These are phyloP conservation scores for Monilinia vaccinii-corymbosi DNA, from an alignment of 2,329 filamentous ascomycete species.

Conservation along the genomic window DNA sequence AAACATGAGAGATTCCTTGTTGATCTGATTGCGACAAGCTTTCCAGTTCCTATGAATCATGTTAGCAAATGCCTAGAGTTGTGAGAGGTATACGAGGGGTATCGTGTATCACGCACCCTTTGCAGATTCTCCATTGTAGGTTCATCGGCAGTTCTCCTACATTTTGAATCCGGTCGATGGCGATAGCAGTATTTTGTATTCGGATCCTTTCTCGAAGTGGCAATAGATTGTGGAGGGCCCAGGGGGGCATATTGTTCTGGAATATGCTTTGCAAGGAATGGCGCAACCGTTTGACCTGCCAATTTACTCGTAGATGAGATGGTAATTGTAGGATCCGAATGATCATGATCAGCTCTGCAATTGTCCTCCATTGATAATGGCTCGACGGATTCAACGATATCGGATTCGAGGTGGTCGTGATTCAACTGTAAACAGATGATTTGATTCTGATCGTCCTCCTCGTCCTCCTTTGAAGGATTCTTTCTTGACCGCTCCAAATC, in stretches of 20 bases:
- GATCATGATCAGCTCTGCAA: constrained; percentile 20
- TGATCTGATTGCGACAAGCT: constrained; percentile 76
- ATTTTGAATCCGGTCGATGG: constrained; percentile 89
- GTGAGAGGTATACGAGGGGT: background rate
- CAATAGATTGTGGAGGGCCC: constrained; percentile 38
- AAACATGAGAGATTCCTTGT: constrained; percentile 93
- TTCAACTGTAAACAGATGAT: constrained; percentile 8
- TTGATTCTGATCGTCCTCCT: constrained; percentile 1
- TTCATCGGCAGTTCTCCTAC: constrained; percentile 85
- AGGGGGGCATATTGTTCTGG: constrained; percentile 79
- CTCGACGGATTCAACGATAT: constrained; percentile 13
- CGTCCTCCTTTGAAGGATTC: background rate
- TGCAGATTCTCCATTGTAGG: constrained; percentile 94
- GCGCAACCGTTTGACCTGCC: constrained; percentile 33
- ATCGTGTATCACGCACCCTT: constrained; percentile 46
- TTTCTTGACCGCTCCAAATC: constrained; percentile 12
- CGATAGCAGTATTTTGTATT: constrained; percentile 95
- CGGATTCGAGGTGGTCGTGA: constrained; percentile 8
- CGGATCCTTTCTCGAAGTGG: constrained; percentile 39
- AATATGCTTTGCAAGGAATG: constrained; percentile 86
- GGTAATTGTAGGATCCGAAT: constrained; percentile 19
- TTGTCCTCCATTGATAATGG: constrained; percentile 22
- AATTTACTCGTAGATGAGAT: constrained; percentile 24
- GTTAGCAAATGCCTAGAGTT: background rate
- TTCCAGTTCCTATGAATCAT: constrained; percentile 58